Evolutionary conservation across 2,329 filamentous ascomycete species (phyloP).

Genomic region (Penicillium sp.): DNA sequence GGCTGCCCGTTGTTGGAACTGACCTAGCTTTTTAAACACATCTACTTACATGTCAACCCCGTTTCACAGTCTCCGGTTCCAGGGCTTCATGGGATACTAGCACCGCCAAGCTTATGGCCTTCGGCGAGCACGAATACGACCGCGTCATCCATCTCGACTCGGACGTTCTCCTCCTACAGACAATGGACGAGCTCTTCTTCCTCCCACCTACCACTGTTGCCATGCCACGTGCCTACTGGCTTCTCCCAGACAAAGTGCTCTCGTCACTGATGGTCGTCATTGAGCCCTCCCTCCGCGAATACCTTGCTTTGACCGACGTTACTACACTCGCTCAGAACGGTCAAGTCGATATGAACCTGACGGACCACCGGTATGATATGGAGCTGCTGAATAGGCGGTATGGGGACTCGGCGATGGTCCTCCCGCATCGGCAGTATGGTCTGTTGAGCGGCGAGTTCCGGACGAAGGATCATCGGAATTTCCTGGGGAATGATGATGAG

Average conservation of each 20-base stretch:
- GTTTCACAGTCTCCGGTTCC: constrained; percentile 4
- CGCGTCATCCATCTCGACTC: constrained; percentile 62
- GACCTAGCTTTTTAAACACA: neutral
- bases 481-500: constrained; percentile 52
- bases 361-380: constrained; percentile 58
- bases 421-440: constrained; percentile 64
- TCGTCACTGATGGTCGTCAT: constrained; percentile 64
- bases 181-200: constrained; percentile 71
- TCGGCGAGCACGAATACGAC: constrained; percentile 64
- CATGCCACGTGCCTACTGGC: constrained; percentile 72
- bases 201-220: constrained; percentile 61
- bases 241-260: constrained; percentile 55
- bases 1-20: neutral
- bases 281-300: constrained; percentile 57
- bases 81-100: constrained; percentile 61
- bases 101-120: constrained; percentile 68
- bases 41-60: neutral
- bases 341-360: constrained; percentile 27
- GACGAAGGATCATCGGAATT: constrained; percentile 51
- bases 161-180: constrained; percentile 61
- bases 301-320: constrained; percentile 29
- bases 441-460: constrained; percentile 65
- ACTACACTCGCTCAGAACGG: constrained; percentile 29
- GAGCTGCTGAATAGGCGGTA: constrained; percentile 66
- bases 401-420: constrained; percentile 56